Conservation (phyloP, 495 filamentous ascomycete genomes). For the Recurvomyces mirabilis region DNA sequence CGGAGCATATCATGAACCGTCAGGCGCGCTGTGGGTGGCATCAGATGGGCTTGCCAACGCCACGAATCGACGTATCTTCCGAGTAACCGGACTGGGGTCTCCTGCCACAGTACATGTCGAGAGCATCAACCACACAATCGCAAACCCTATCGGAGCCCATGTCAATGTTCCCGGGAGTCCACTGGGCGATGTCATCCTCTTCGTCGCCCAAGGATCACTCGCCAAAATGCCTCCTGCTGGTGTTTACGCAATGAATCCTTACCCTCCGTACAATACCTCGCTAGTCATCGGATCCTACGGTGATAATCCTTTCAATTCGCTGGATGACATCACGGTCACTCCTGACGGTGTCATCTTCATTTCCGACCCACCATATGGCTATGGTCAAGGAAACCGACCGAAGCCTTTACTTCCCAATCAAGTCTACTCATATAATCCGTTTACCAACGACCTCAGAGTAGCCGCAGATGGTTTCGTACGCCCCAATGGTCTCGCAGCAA, state of each 20-base stretch:
- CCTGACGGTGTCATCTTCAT: slow-evolving; percentile 2
- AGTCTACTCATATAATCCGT: slow-evolving; percentile 1
- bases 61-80: neutral
- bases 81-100: neutral
- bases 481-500: slow-evolving; percentile 1
- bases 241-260: slow-evolving; percentile 3
- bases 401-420: slow-evolving; percentile 1
- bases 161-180: neutral
- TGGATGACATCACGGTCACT: slow-evolving; percentile 3
- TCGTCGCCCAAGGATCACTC: slow-evolving; percentile 1
- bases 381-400: neutral
- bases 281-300: neutral
- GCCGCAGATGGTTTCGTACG: neutral
- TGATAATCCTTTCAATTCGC: slow-evolving; percentile 3
- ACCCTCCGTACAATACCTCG: slow-evolving; percentile 7
- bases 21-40: neutral
- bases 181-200: slow-evolving; percentile 5
- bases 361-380: neutral
- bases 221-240: slow-evolving; percentile 1
- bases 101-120: neutral
- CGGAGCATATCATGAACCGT: slow-evolving; percentile 1
- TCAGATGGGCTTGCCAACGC: neutral
- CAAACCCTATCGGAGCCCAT: slow-evolving; percentile 1
- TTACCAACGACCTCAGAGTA: neutral
- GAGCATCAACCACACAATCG: neutral